Percentiles rank a stretch among this genome's conserved stretches.
phyloP scores from a whole-genome alignment of 495 filamentous ascomycete species.

The Neurospora sp. region DNA sequence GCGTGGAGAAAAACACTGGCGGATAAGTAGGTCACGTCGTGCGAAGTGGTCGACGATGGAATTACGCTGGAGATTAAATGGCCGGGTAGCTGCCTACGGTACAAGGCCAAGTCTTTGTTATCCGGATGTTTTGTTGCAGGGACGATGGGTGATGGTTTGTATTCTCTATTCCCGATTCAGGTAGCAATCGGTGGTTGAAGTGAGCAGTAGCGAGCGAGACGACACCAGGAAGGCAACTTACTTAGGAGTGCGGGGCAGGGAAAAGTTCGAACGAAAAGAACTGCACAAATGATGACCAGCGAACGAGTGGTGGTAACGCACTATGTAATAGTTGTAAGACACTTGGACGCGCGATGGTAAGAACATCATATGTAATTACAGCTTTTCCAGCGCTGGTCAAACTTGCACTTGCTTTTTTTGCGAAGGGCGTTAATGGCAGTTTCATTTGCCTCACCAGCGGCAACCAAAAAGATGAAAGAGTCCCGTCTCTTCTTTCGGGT shows the following conservation, averaged over 20 bases:
- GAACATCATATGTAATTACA: neutral
- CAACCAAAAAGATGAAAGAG: neutral
- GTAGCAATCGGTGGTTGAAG: neutral
- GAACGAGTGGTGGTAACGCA: neutral
- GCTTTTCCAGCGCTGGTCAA: neutral
- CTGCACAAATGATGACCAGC: neutral
- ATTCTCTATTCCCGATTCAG: neutral
- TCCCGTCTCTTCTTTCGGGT: neutral
- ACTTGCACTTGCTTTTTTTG: neutral
- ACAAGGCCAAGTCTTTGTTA: neutral
- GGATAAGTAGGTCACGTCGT: neutral
- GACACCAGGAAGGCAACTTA: neutral
- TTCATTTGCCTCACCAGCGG: neutral
- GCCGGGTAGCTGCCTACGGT: neutral
- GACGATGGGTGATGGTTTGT: neutral
- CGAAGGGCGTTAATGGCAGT: neutral
- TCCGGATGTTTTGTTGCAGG: neutral
- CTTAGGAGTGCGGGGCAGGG: neutral
- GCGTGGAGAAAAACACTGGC: neutral
- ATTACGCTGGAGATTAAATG: neutral
- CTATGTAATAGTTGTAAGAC: neutral
- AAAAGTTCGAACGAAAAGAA: neutral
- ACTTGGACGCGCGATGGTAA: neutral
- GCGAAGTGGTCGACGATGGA: neutral
- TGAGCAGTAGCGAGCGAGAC: neutral